A percentile compares a stretch with the other conserved stretches of the same genome.
Evolutionary conservation across 352 stramenopile species (phyloP).

Genomic region (Phytophthora hibernalis): DNA sequence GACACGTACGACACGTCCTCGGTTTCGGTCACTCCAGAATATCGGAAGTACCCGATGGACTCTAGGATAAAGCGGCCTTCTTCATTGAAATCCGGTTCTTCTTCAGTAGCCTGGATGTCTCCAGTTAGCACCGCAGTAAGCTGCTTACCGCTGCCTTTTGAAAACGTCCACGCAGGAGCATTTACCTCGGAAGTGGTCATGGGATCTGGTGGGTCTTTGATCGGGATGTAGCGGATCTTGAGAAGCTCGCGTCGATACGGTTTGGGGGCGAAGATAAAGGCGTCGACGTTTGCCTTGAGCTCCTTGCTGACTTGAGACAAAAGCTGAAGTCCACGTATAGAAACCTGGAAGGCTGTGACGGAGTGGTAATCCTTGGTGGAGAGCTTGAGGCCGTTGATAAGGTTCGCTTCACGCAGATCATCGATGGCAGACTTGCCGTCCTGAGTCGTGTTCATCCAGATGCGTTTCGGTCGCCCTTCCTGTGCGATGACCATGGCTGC

Average conservation of each 20-base stretch:
- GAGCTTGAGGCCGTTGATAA: conserved; percentile 72
- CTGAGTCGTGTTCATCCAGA: conserved; percentile 76
- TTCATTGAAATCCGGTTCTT: conserved; percentile 39
- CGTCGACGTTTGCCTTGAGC: conserved; percentile 52
- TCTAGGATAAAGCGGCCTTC: conserved; percentile 50
- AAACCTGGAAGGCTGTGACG: conserved; percentile 70
- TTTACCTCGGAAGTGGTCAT: conserved; percentile 15
- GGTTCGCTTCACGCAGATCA: conserved; percentile 61
- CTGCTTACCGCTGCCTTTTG: conserved; percentile 43
- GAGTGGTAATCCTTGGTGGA: conserved; percentile 73
- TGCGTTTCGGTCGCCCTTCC: conserved; percentile 54
- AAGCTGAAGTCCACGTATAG: conserved; percentile 50
- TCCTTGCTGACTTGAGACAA: conserved; percentile 57
- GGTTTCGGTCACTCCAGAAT: conserved; percentile 94
- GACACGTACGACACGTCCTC: conserved; percentile 97
- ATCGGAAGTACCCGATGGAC: conserved; percentile 88
- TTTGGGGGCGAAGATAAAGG: conserved; percentile 67
- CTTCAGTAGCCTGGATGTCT: conserved; percentile 18
- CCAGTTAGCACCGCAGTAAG: conserved; percentile 26
- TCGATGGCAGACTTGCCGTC: conserved; percentile 74
- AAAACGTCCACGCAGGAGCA: conserved; percentile 47
- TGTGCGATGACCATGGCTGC: conserved; percentile 63
- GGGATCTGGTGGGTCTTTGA: conserved; percentile 45
- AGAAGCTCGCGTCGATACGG: conserved; percentile 62
- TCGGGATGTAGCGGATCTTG: conserved; percentile 69